phyloP scores from a whole-genome alignment of 352 stramenopile genomes.

The Phytophthora pseudosyringae region DNA sequence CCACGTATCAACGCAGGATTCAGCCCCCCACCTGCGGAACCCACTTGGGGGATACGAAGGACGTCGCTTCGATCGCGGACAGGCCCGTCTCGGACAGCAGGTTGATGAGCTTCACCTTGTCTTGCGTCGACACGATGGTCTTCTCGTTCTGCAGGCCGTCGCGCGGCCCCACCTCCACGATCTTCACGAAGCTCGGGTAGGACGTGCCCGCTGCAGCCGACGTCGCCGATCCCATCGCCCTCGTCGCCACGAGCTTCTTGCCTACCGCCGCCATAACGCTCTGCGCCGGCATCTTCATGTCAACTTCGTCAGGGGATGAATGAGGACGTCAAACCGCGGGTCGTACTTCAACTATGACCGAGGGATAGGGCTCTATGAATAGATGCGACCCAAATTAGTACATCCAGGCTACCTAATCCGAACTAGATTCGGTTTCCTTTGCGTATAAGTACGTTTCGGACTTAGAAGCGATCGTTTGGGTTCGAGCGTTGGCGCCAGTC shows the following conservation, averaged over 20 bases:
- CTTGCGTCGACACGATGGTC: constrained; percentile 78
- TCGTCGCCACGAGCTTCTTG: constrained; percentile 10
- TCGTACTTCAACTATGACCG: constrained; percentile 24
- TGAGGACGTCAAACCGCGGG: constrained; percentile 7
- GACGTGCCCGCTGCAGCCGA: background rate
- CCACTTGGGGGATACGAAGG: constrained; percentile 98
- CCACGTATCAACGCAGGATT: background rate
- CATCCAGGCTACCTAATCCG: background rate
- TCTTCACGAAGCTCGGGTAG: constrained; percentile 87
- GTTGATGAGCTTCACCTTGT: constrained; percentile 94
- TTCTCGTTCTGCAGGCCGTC: constrained; percentile 98
- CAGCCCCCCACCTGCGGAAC: constrained; percentile 84
- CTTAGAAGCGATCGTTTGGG: constrained; percentile 8
- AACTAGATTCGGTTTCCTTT: background rate
- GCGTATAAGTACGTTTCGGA: background rate
- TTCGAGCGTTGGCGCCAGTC: constrained; percentile 28
- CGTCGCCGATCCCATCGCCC: constrained; percentile 14
- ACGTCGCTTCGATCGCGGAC: constrained; percentile 91
- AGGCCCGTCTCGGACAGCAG: constrained; percentile 91
- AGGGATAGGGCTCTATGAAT: background rate
- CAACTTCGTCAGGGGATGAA: background rate
- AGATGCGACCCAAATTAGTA: background rate
- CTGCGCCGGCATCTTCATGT: constrained; percentile 15
- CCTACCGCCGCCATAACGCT: constrained; percentile 2
- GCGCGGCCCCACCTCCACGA: constrained; percentile 95